Evolutionary conservation across 1,284 basidiomycete species (phyloP).

Genomic region (Tilletia walkeri): DNA sequence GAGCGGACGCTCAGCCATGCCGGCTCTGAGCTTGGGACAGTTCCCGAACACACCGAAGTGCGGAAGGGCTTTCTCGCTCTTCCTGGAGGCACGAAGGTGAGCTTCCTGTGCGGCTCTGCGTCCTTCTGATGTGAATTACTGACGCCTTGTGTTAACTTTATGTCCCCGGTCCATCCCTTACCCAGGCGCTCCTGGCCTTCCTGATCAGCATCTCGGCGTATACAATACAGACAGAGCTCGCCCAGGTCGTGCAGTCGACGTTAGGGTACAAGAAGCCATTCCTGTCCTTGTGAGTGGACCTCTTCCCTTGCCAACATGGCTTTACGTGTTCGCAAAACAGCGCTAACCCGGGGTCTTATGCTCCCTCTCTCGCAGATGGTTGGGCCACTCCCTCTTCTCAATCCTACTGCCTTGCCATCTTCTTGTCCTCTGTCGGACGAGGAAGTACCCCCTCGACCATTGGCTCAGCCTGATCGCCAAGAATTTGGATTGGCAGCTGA

Average conservation of each 20-base stretch:
- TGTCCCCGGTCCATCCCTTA: no score
- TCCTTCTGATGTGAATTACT: not conserved
- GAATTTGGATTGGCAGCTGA: constrained; percentile 48
- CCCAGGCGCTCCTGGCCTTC: constrained; percentile 42
- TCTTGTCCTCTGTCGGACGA: constrained; percentile 33
- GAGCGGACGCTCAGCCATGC: constrained; percentile 16
- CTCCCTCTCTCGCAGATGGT: constrained; percentile 26
- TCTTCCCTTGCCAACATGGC: not conserved
- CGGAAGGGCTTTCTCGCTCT: constrained; percentile 8
- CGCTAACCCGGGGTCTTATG: not conserved
- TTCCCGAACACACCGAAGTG: not conserved
- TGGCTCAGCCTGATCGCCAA: constrained; percentile 39
- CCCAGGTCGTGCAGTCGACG: constrained; percentile 50
- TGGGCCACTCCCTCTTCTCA: constrained; percentile 49
- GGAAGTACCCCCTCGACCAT: constrained; percentile 33
- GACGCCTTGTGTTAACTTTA: not conserved
- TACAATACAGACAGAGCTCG: constrained; percentile 52
- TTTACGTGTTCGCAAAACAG: no score
- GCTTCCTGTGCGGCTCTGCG: not conserved
- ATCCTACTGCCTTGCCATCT: constrained; percentile 49
- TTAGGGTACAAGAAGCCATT: constrained; percentile 52
- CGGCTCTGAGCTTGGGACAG: constrained; percentile 9
- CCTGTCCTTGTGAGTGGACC: constrained; percentile 31
- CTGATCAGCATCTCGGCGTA: constrained; percentile 43
- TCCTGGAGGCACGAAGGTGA: constrained; percentile 9